A percentile compares a stretch with the other conserved stretches of the same genome.
phyloP scores from a whole-genome alignment of 2,329 filamentous ascomycete species.

The Apiospora marii region DNA sequence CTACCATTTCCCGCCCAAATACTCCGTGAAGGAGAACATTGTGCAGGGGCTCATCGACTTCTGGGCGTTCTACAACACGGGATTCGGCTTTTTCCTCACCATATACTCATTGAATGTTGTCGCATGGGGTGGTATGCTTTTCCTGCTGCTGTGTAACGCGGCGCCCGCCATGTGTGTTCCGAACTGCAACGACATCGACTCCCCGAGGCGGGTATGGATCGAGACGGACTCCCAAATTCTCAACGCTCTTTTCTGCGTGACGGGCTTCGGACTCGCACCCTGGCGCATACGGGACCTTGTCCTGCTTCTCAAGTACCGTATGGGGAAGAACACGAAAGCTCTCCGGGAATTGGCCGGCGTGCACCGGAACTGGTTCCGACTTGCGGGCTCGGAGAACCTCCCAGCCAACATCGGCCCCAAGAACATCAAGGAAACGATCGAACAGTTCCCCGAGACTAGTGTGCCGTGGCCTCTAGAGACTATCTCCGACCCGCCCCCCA shows the following conservation, averaged over 20 bases:
- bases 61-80: conserved; percentile 77
- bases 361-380: conserved; percentile 78
- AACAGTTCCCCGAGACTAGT: conserved; percentile 48
- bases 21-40: conserved; percentile 66
- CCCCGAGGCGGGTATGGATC: conserved; percentile 71
- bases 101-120: conserved; percentile 84
- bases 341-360: conserved; percentile 77
- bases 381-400: conserved; percentile 70
- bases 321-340: conserved; percentile 59
- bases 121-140: conserved; percentile 92
- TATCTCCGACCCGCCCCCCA: conserved; percentile 73
- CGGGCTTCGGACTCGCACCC: conserved; percentile 82
- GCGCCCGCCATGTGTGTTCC: conserved; percentile 74
- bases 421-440: conserved; percentile 53
- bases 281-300: conserved; percentile 86
- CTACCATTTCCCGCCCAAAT: conserved; percentile 70
- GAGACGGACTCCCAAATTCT: conserved; percentile 86
- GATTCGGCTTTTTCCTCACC: conserved; percentile 77
- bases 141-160: conserved; percentile 81
- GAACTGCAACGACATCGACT: conserved; percentile 77
- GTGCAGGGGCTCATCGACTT: conserved; percentile 66
- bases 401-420: conserved; percentile 60
- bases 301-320: conserved; percentile 72
- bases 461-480: conserved; percentile 71
- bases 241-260: conserved; percentile 86